phyloP scores from a whole-genome alignment of 2,329 filamentous ascomycete species.

The Pseudocercospora musae region DNA sequence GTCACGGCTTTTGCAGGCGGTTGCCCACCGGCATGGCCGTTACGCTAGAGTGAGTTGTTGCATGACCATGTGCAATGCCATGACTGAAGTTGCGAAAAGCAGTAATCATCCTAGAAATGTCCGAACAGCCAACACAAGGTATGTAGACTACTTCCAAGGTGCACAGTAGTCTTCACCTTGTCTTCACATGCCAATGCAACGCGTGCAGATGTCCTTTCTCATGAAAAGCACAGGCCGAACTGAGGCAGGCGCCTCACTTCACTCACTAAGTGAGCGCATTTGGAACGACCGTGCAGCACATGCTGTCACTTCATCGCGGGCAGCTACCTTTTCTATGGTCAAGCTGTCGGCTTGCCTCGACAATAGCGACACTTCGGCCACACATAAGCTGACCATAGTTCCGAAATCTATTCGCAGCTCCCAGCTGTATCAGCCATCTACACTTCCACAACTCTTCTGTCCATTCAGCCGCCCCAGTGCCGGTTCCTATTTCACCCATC shows the following conservation, averaged over 20 bases:
- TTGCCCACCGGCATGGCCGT: not conserved
- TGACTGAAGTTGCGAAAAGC: not conserved
- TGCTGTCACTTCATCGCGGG: not conserved
- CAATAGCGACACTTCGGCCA: not conserved
- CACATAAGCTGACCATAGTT: not conserved
- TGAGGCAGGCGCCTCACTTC: not conserved
- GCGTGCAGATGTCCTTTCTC: not conserved
- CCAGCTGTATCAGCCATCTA: not conserved
- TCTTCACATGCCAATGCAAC: not conserved
- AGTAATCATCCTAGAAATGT: not conserved
- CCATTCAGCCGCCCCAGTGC: not conserved
- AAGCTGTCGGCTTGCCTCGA: not conserved
- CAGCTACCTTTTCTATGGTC: not conserved
- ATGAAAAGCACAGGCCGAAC: not conserved
- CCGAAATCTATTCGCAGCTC: not conserved
- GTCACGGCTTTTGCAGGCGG: not conserved
- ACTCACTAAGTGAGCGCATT: not conserved
- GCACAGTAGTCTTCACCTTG: not conserved
- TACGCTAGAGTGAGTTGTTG: not conserved
- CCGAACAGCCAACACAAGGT: not conserved
- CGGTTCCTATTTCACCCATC: not conserved
- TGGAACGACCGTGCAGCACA: not conserved
- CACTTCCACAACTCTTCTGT: not conserved
- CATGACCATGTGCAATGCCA: not conserved
- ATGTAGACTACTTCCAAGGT: not conserved